These are phyloP conservation scores for Laguncularia racemosa DNA, from an alignment of 345 rosid species.

Conservation along the genomic window DNA sequence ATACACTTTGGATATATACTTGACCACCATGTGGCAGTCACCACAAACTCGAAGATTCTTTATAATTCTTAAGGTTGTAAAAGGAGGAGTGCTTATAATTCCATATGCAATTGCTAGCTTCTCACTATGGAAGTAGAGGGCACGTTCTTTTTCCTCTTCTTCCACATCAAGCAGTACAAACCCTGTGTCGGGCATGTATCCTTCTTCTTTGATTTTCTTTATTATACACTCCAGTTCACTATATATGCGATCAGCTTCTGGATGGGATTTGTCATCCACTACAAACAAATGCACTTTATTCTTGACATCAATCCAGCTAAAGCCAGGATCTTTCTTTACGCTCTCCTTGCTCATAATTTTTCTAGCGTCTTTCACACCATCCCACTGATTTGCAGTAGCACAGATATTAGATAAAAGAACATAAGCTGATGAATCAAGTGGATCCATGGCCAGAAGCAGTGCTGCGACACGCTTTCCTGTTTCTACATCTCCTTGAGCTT, in stretches of 20 bases:
- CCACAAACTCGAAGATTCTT: constrained; percentile 42
- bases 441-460: constrained; percentile 44
- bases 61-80: constrained; percentile 29
- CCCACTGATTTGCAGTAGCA: constrained; percentile 48
- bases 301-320: constrained; percentile 54
- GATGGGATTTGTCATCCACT: constrained; percentile 42
- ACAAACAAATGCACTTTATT: constrained; percentile 42
- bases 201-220: constrained; percentile 38
- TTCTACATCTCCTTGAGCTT: constrained; percentile 38
- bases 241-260: constrained; percentile 27
- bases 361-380: constrained; percentile 31
- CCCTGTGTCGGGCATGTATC: constrained; percentile 42
- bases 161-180: constrained; percentile 42
- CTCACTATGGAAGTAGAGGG: constrained; percentile 36
- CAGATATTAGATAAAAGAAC: constrained; percentile 50
- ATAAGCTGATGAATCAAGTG: constrained; percentile 41
- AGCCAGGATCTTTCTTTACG: constrained; percentile 56
- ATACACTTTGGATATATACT: constrained; percentile 35
- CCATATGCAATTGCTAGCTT: constrained; percentile 44
- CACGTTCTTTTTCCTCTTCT: constrained; percentile 47
- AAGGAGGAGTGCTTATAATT: constrained; percentile 33
- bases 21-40: constrained; percentile 40
- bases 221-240: constrained; percentile 31
- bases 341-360: constrained; percentile 33
- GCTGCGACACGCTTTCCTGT: constrained; percentile 42